A percentile compares a stretch with the other conserved stretches of the same genome.
These are phyloP conservation scores for Cinnamomum chago DNA, from an alignment of 164 flowering plant species.

Conservation along the genomic window DNA sequence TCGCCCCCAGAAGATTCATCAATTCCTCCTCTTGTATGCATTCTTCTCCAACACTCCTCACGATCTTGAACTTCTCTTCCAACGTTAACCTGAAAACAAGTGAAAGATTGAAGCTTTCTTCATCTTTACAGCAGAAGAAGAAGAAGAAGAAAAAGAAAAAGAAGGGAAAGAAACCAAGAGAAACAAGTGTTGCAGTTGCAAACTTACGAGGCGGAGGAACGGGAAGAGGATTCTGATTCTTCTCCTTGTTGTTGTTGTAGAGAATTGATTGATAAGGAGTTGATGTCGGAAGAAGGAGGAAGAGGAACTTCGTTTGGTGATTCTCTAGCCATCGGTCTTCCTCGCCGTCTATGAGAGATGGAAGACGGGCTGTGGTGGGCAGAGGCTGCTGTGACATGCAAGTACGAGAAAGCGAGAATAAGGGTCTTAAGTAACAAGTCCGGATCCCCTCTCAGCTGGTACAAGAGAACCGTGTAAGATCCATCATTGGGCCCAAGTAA, in stretches of 20 bases:
- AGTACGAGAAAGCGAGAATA: too few relatives aligned
- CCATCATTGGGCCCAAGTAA: too few relatives aligned
- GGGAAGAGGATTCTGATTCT: background rate
- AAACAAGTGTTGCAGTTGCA: background rate
- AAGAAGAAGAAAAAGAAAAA: background rate
- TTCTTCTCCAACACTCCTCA: conserved; percentile 20
- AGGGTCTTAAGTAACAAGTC: too few relatives aligned
- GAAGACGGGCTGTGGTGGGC: too few relatives aligned
- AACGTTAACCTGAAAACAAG: conserved; percentile 11
- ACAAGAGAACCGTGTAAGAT: too few relatives aligned
- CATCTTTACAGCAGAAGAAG: background rate
- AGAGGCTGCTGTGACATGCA: too few relatives aligned
- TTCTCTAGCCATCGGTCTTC: background rate
- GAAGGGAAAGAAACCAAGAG: background rate
- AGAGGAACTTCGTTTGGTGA: background rate
- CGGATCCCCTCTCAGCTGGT: too few relatives aligned
- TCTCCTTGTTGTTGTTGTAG: background rate
- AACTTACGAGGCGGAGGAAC: background rate
- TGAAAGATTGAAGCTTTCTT: background rate
- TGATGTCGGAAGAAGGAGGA: background rate
- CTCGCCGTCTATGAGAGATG: background rate
- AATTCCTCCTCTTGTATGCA: conserved; percentile 23
- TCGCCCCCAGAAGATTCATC: conserved; percentile 13
- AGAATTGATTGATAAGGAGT: background rate
- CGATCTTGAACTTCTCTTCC: conserved; percentile 12